A percentile compares a stretch with the other conserved stretches of the same genome.
phyloP scores from a whole-genome alignment of 1,284 basidiomycete genomes.

The Golubevia pallescens region DNA sequence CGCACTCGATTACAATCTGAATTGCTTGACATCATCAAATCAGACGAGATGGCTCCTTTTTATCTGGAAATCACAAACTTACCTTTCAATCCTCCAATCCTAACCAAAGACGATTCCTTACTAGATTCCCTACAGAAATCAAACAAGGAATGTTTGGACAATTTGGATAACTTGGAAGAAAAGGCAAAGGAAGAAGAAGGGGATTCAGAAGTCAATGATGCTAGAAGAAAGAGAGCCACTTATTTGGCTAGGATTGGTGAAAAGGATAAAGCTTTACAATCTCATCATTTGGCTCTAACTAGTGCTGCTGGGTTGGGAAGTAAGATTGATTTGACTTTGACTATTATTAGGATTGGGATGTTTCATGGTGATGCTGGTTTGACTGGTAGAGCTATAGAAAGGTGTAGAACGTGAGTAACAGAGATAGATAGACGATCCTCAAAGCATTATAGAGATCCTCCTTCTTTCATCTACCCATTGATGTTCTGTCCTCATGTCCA shows the following conservation, averaged over 20 bases:
- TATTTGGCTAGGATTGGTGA: constrained; percentile 90
- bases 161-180: constrained; percentile 78
- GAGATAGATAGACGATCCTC: too few relatives aligned
- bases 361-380: constrained; percentile 60
- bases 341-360: constrained; percentile 57
- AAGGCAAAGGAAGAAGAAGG: constrained; percentile 90
- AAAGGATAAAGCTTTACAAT: constrained; percentile 69
- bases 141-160: constrained; percentile 78
- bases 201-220: constrained; percentile 89
- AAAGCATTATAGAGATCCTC: neutral
- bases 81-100: constrained; percentile 56
- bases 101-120: constrained; percentile 69
- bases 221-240: constrained; percentile 81
- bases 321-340: constrained; percentile 55
- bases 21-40: neutral
- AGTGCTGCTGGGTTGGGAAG: constrained; percentile 58
- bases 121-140: constrained; percentile 75
- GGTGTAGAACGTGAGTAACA: constrained; percentile 37
- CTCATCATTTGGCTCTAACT: constrained; percentile 46
- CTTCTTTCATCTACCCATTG: neutral
- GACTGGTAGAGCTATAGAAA: constrained; percentile 37
- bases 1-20: too few relatives aligned
- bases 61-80: constrained; percentile 46
- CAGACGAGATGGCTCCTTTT: constrained; percentile 58
- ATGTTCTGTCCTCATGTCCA: neutral